A percentile compares a stretch with the other conserved stretches of the same genome.
phyloP scores from a whole-genome alignment of 1,284 basidiomycete genomes.

The Stygiomarasmius scandens region DNA sequence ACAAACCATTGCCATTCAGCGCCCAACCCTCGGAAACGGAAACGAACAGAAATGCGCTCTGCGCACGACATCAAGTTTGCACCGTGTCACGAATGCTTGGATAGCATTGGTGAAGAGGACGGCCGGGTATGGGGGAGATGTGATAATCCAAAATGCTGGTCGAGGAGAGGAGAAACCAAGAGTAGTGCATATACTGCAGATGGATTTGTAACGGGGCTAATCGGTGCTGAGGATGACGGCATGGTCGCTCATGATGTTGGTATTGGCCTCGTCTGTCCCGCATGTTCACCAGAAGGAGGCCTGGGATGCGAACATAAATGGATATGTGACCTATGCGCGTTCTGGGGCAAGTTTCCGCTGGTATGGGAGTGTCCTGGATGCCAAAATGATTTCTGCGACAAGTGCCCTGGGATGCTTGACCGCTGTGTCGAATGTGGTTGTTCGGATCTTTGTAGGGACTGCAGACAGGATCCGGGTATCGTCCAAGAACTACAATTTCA shows the following conservation, averaged over 20 bases:
- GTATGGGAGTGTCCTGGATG: slow-evolving; percentile 18
- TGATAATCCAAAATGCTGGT: slow-evolving; percentile 16
- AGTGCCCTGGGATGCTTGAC: slow-evolving; percentile 10
- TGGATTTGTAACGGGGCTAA: neutral
- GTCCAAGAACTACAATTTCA: neutral
- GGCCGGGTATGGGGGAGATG: slow-evolving; percentile 15
- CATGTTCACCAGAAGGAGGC: slow-evolving; percentile 15
- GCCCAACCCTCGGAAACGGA: slow-evolving; percentile 7
- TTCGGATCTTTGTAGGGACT: slow-evolving; percentile 4
- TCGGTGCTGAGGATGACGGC: neutral
- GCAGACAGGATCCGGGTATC: neutral
- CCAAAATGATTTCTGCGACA: slow-evolving; percentile 11
- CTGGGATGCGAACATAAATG: slow-evolving; percentile 15
- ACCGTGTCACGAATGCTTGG: slow-evolving; percentile 14
- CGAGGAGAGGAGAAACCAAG: slow-evolving; percentile 3
- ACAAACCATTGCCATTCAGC: too few species aligned
- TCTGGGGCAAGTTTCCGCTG: slow-evolving; percentile 9
- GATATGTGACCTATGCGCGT: slow-evolving; percentile 16
- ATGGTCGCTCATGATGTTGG: neutral
- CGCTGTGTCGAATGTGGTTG: slow-evolving; percentile 12
- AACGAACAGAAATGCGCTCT: slow-evolving; percentile 10
- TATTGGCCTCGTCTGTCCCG: slow-evolving; percentile 14
- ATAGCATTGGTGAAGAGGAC: slow-evolving; percentile 15
- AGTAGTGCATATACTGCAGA: neutral
- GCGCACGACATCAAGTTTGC: slow-evolving; percentile 6